Base-by-base conservation (phyloP, 352 stramenopile genomes). In the Phytophthora sp. region DNA sequence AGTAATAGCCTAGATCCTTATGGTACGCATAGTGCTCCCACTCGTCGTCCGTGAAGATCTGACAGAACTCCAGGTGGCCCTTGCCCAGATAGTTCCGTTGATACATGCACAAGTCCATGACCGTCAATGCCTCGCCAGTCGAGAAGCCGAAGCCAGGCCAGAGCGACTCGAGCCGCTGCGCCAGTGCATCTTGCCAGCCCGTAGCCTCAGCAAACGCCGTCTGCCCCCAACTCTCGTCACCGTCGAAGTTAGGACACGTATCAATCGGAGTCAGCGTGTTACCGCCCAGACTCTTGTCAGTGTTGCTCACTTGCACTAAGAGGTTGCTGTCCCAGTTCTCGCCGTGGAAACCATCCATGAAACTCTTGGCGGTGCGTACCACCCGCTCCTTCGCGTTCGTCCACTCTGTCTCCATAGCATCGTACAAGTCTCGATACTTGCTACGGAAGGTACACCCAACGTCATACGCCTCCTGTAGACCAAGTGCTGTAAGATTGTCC, bases 31-130 rank as follows among this genome's bases (percentile, higher is more conserved):
- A 87, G 46, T 72, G 60, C 36, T 74, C 35, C 78, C 78, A 87
- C 57, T 87, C 78, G 13, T 84, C 71, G 59, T 87, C 78, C 15
- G 76, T 79, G 65, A 84, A 87, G 51, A 87, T 57, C 31, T 61
- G 31, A 33, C 78, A 87, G 66, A 84, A 83, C 54, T 74, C 61
- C 4, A 72, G 46, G 57, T 72, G 47, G 44, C 64, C 56, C 55
- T 84, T 83, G 51, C 70, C 69, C 12, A 79, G 45, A 24, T 80
- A 73, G 46, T 84, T 84, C 39, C 74, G 74, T 59, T 87, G 71
- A 63, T 84, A 87, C 67, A 78, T 81, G 61, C 78, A 87, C 35
- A 87, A 57, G 61, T 87, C 78, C 78, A 84, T 87, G 41, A 87
- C 62, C 8, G 71, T 77, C 7, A 74, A 23, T 1, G 71, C 44